Conservation (phyloP, 2,329 filamentous ascomycete genomes). For the Fusarium xylarioides region DNA sequence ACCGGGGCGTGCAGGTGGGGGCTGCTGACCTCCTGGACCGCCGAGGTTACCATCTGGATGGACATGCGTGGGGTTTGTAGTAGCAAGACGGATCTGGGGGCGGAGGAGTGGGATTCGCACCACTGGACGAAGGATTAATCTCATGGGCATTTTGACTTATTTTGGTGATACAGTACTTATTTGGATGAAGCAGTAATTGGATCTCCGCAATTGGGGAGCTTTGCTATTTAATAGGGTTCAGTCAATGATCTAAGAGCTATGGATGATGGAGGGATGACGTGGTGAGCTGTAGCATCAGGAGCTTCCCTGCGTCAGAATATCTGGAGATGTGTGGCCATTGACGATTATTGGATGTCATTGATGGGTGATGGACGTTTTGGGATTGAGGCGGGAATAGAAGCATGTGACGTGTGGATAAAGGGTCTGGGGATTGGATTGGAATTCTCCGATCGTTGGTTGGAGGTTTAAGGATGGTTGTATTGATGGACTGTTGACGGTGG, state of each 20-base stretch:
- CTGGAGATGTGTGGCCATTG: neutral
- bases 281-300: neutral
- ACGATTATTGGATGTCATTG: constrained; percentile 20
- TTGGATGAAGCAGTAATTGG: neutral
- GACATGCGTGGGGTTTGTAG: neutral
- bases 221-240: neutral
- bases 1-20: constrained; percentile 39
- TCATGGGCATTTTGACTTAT: constrained; percentile 11
- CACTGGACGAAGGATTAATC: constrained; percentile 32
- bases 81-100: constrained; percentile 20
- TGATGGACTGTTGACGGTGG: neutral
- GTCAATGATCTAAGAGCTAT: constrained; percentile 17
- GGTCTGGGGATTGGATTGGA: neutral
- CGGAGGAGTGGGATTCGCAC: constrained; percentile 36
- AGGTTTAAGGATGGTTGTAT: neutral
- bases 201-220: neutral
- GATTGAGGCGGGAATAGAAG: neutral
- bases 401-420: neutral
- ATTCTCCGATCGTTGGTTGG: neutral
- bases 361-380: constrained; percentile 6
- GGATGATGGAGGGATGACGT: constrained; percentile 40
- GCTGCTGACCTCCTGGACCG: constrained; percentile 48
- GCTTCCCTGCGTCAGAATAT: constrained; percentile 7
- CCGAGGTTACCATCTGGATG: constrained; percentile 37
- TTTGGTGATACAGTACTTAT: neutral